A percentile compares a stretch with the other conserved stretches of the same genome.
phyloP scores from a whole-genome alignment of 176 grass and related monocot genomes.

The Carex pumila region DNA sequence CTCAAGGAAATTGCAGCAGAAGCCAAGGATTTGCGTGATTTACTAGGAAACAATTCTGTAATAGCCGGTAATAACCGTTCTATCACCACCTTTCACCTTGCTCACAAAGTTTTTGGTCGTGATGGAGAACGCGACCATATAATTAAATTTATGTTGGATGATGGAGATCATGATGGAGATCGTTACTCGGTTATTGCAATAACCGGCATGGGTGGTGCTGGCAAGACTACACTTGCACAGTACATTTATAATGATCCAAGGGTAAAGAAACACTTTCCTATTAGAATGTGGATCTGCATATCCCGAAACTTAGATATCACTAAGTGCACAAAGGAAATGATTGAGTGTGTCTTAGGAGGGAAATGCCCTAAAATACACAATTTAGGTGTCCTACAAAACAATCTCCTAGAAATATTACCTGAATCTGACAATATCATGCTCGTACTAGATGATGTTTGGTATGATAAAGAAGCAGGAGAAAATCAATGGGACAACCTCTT shows the following conservation, averaged over 20 bases:
- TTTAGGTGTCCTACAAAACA: not conserved
- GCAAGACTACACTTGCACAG: not conserved
- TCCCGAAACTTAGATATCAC: not conserved
- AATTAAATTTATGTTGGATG: not conserved
- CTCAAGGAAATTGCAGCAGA: not conserved
- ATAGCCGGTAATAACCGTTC: not conserved
- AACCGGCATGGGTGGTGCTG: not conserved
- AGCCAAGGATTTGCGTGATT: not conserved
- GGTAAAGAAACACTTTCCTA: not conserved
- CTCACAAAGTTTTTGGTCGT: not conserved
- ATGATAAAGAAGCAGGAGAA: not conserved
- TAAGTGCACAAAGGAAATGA: not conserved
- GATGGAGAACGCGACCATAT: not conserved
- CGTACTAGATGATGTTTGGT: not conserved
- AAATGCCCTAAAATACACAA: not conserved
- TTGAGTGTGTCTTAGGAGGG: not conserved
- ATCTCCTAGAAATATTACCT: not conserved
- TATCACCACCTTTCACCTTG: not conserved
- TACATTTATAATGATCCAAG: not conserved
- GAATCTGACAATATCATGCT: not conserved
- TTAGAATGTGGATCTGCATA: not conserved
- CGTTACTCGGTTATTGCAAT: not conserved
- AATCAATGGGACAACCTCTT: not conserved
- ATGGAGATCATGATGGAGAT: too few relatives aligned
- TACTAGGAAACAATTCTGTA: not conserved